A percentile compares a stretch with the other conserved stretches of the same genome.
phyloP scores from a whole-genome alignment of 2,329 filamentous ascomycete genomes.

The Lasiodiplodia hormozganensis region DNA sequence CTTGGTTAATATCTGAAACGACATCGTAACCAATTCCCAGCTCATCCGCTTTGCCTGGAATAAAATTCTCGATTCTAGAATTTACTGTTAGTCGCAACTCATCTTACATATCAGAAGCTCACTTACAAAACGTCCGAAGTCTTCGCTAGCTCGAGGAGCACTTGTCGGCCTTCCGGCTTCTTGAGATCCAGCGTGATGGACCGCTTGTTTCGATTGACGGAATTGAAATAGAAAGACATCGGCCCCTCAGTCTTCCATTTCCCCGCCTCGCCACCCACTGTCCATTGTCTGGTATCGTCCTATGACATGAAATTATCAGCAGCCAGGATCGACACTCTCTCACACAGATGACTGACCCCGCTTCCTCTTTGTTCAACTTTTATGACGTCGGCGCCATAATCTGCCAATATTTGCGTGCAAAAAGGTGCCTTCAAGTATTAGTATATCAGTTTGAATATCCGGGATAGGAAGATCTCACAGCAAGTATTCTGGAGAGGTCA shows the following conservation, averaged over 20 bases:
- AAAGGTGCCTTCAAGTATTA: slow-evolving; percentile 27
- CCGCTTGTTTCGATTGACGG: slow-evolving; percentile 55
- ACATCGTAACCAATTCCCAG: slow-evolving; percentile 51
- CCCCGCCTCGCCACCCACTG: slow-evolving; percentile 37
- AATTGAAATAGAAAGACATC: slow-evolving; percentile 53
- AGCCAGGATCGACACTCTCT: neutral
- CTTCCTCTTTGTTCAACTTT: slow-evolving; percentile 49
- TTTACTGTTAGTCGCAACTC: neutral
- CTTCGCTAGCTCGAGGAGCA: slow-evolving; percentile 35
- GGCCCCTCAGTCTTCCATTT: slow-evolving; percentile 37
- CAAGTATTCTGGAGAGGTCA: slow-evolving; percentile 24
- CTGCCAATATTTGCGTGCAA: slow-evolving; percentile 31
- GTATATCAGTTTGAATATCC: neutral
- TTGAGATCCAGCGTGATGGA: slow-evolving; percentile 50
- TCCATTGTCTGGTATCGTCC: slow-evolving; percentile 45
- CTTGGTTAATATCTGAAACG: slow-evolving; percentile 46
- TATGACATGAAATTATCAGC: neutral
- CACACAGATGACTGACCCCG: slow-evolving; percentile 30
- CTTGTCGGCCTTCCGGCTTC: slow-evolving; percentile 43
- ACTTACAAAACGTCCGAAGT: slow-evolving; percentile 46
- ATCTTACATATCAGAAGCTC: too few species aligned
- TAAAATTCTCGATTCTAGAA: slow-evolving; percentile 50
- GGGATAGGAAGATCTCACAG: neutral
- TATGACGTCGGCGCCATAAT: slow-evolving; percentile 42
- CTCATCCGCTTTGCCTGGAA: slow-evolving; percentile 52